Evolutionary conservation across 495 filamentous ascomycete genomes (phyloP).

Genomic region (Talaromyces adpressus): DNA sequence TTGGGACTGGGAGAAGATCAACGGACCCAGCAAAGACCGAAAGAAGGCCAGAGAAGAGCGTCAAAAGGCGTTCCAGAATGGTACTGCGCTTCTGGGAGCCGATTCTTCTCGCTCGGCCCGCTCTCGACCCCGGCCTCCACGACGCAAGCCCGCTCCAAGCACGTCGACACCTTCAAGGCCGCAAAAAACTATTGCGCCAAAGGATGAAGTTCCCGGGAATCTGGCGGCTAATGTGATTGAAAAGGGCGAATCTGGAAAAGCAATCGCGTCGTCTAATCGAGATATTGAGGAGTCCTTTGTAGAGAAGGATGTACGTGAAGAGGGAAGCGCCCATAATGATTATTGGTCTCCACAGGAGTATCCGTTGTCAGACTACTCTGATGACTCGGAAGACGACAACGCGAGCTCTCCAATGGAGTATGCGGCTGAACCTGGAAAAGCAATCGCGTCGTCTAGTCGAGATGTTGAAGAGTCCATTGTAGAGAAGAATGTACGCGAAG

Average conservation of each 20-base stretch:
- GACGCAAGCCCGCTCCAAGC: slow-evolving; percentile 30
- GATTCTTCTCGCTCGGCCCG: slow-evolving; percentile 6
- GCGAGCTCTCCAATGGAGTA: slow-evolving; percentile 12
- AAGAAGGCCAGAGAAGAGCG: slow-evolving; percentile 38
- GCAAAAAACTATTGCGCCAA: slow-evolving; percentile 15
- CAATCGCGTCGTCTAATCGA: slow-evolving; percentile 17
- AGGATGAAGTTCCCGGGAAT: slow-evolving; percentile 24
- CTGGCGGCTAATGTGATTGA: slow-evolving; percentile 11
- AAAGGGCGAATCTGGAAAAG: slow-evolving; percentile 11
- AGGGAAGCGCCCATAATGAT: slow-evolving; percentile 38
- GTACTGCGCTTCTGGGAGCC: neutral
- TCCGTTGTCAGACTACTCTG: slow-evolving; percentile 26
- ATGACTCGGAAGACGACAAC: slow-evolving; percentile 14
- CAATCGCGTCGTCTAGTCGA: slow-evolving; percentile 16
- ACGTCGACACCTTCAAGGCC: slow-evolving; percentile 21
- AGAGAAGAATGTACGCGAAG: slow-evolving; percentile 44
- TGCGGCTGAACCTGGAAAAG: slow-evolving; percentile 10
- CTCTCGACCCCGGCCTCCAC: slow-evolving; percentile 18
- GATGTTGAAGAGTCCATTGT: slow-evolving; percentile 32
- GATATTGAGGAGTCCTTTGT: slow-evolving; percentile 33
- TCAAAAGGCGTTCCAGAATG: slow-evolving; percentile 18
- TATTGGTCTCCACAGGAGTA: slow-evolving; percentile 16
- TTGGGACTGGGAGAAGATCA: slow-evolving; percentile 56
- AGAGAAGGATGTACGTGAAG: slow-evolving; percentile 44
- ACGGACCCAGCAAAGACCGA: slow-evolving; percentile 36